These are phyloP conservation scores for Fusarium sororula DNA, from an alignment of 2,329 filamentous ascomycete species.

Conservation along the genomic window DNA sequence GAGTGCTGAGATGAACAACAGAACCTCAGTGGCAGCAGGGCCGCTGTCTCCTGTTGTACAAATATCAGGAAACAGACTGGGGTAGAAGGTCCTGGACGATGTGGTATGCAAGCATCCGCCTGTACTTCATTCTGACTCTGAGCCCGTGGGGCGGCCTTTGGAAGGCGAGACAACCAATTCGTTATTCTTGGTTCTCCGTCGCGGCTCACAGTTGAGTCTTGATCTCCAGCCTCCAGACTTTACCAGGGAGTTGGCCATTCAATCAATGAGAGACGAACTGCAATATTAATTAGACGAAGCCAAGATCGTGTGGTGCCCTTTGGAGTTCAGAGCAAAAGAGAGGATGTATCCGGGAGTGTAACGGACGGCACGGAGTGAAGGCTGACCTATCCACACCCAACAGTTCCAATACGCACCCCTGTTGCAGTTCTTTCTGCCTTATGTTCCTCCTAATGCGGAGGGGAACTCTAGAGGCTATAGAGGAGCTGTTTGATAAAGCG, in stretches of 20 bases:
- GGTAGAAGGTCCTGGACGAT: conserved; percentile 36
- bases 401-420: conserved; percentile 32
- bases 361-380: conserved; percentile 34
- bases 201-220: conserved; percentile 19
- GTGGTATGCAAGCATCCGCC: conserved; percentile 41
- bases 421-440: conserved; percentile 28
- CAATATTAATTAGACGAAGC: conserved; percentile 1
- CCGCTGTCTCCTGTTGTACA: conserved; percentile 36
- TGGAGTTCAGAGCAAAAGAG: conserved; percentile 20
- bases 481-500: conserved; percentile 40
- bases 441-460: conserved; percentile 35
- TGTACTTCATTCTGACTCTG: conserved; percentile 35
- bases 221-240: neutral
- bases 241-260: neutral
- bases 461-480: conserved; percentile 26
- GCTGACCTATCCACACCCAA: conserved; percentile 26
- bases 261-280: conserved; percentile 15
- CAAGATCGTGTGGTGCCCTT: conserved; percentile 7
- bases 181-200: conserved; percentile 6
- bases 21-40: conserved; percentile 18
- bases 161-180: conserved; percentile 30
- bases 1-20: conserved; percentile 25
- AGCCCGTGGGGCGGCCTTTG: conserved; percentile 32
- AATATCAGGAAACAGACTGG: conserved; percentile 34
- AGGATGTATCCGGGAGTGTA: conserved; percentile 40